Base-by-base conservation (phyloP, 2,329 filamentous ascomycete species). In the Gnomoniopsis smithogilvyi region DNA sequence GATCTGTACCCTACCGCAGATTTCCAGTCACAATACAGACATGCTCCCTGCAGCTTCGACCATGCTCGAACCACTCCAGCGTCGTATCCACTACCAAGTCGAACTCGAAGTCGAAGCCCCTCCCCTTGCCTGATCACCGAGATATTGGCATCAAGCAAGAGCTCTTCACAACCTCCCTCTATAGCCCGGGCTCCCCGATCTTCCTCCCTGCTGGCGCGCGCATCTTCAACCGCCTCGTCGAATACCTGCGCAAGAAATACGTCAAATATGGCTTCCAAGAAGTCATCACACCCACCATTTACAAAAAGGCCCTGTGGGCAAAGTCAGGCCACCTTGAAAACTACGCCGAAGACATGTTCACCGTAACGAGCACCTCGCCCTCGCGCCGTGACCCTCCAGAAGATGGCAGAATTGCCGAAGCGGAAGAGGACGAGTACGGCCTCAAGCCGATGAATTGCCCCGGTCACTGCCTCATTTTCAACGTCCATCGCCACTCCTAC, bases 381-480 rank as follows among this genome's bases (percentile, higher is more conserved):
- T 63, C 77, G 63, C 67, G 77, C 57, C 73, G 69, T 51, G 60
- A 56, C 10, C 4, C 46, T 22, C 33, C 36, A 17, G 33, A 17
- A 2, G 71, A 75, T 12, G 61, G 64, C 26, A 22, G 64, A 53
- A 57, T 68, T 61, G 54, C 22, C 69, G 22, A 76, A 76, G 49
- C 43, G 3, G 85, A 89, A 62, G 81, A 84, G 62, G 86, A 88
- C 64, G 88, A 90, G 63, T 96, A 91, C 73, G 91, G 90, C 19
- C 76, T 96, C 65, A 96, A 96, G 73, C 92, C 92, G 15, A 96
- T 96, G 92, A 96, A 96, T 70, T 96, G 92, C 70, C 92, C 92
- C 0, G 92, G 91, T 3, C 92, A 96, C 73, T 96, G 91, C 70
- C 78, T 96, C 63, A 83, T 96, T 62, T 96, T 96, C 70, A 87